Conservation (phyloP, 306 rosid species). For the Quercus agrifolia region DNA sequence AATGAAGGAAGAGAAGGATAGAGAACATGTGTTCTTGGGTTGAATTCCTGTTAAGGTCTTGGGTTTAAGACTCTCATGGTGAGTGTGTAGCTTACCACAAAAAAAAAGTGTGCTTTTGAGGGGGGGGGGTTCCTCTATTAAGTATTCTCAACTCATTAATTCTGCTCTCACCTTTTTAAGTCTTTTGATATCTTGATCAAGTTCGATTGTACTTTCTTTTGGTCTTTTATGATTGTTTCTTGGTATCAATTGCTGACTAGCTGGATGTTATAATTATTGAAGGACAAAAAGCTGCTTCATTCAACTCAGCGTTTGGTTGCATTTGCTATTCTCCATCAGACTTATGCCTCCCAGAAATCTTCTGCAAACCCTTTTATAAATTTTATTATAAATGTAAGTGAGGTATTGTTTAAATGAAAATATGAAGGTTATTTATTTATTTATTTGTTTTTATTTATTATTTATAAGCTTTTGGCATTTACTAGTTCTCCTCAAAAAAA, state of each 20-base stretch:
- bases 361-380: conserved; percentile 74
- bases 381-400: conserved; percentile 64
- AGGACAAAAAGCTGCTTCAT: conserved; percentile 46
- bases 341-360: conserved; percentile 69
- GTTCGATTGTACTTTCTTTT: background rate
- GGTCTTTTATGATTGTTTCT: background rate
- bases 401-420: background rate
- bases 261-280: background rate
- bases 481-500: background rate
- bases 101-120: no score
- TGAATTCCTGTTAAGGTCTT: no score
- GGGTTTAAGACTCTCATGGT: no score
- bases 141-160: no score
- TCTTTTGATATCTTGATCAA: no score
- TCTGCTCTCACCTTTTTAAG: no score
- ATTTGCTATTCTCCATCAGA: conserved; percentile 63
- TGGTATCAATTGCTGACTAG: background rate
- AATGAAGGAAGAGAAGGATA: background rate
- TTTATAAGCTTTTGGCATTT: background rate
- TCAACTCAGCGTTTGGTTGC: conserved; percentile 66
- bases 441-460: no score
- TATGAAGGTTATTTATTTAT: background rate
- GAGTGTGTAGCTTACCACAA: no score
- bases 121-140: no score
- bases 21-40: no score